A percentile compares a stretch with the other conserved stretches of the same genome.
Conservation (phyloP, 768 basidiomycete species). For the Porpolomopsis calyptriformis region DNA sequence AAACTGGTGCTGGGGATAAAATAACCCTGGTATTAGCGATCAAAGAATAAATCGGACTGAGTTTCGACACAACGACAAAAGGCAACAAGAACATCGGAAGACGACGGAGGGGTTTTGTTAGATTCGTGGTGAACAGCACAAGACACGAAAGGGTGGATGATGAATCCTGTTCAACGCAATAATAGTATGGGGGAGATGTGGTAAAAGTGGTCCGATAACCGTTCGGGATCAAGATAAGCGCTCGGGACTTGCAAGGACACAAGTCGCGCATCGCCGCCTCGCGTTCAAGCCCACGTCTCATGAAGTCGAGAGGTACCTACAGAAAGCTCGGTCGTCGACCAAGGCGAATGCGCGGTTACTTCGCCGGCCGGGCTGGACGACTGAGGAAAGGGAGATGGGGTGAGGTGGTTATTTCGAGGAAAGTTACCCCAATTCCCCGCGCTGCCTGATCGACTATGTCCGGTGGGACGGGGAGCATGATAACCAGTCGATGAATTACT, state of each 20-base stretch:
- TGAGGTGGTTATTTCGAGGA: conserved; percentile 42
- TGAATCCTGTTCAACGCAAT: neutral
- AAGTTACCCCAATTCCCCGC: conserved; percentile 71
- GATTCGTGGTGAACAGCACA: neutral
- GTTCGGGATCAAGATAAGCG: neutral
- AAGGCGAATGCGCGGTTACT: conserved; percentile 44
- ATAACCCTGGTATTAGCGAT: conserved; percentile 30
- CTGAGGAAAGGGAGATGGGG: conserved; percentile 41
- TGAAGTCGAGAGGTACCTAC: conserved; percentile 41
- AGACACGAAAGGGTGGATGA: conserved; percentile 1
- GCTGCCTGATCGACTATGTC: conserved; percentile 70
- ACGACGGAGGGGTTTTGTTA: conserved; percentile 3
- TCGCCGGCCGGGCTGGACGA: conserved; percentile 50
- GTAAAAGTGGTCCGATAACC: conserved; percentile 3
- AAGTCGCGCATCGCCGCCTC: conserved; percentile 7
- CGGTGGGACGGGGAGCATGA: conserved; percentile 37
- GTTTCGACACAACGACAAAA: conserved; percentile 14
- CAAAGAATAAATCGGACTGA: conserved; percentile 18
- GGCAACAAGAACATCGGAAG: conserved; percentile 8
- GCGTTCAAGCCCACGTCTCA: conserved; percentile 48
- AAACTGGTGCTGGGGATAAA: conserved; percentile 25
- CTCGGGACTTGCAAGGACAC: neutral
- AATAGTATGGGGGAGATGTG: neutral
- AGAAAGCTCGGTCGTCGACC: conserved; percentile 45
- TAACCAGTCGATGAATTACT: conserved; percentile 20